A percentile compares a stretch with the other conserved stretches of the same genome.
phyloP scores from a whole-genome alignment of 805 yeast genomes.

The Yarrowia divulgata region DNA sequence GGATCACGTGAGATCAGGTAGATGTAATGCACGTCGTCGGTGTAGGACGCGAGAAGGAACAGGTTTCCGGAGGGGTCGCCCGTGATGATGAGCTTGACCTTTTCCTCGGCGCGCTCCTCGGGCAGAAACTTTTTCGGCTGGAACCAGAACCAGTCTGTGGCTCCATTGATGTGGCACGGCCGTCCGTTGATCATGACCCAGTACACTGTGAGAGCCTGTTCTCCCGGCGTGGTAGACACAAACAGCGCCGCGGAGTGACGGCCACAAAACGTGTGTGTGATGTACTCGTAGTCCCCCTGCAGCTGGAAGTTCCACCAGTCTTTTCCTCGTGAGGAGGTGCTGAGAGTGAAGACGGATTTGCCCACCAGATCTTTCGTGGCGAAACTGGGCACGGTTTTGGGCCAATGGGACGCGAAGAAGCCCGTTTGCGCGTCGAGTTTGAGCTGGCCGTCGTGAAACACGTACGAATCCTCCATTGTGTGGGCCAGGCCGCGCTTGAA shows the following conservation, averaged over 20 bases:
- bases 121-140: constrained; percentile 24
- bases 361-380: constrained; percentile 7
- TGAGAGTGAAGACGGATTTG: constrained; percentile 18
- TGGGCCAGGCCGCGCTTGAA: neutral
- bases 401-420: constrained; percentile 17
- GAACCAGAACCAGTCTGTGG: constrained; percentile 37
- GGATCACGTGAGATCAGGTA: constrained; percentile 24
- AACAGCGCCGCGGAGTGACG: constrained; percentile 6
- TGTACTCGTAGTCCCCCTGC: constrained; percentile 17
- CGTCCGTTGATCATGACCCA: constrained; percentile 20
- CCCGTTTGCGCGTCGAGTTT: constrained; percentile 10
- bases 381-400: constrained; percentile 2
- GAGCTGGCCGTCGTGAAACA: constrained; percentile 23
- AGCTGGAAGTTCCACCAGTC: constrained; percentile 38
- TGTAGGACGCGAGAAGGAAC: constrained; percentile 13
- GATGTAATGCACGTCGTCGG: constrained; percentile 20
- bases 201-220: neutral
- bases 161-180: constrained; percentile 6
- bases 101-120: neutral
- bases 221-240: constrained; percentile 11
- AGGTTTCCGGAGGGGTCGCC: constrained; percentile 22
- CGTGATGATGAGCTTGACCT: constrained; percentile 1
- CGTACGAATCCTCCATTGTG: constrained; percentile 4
- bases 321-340: constrained; percentile 7
- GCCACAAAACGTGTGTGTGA: constrained; percentile 14